Evolutionary conservation across 2,329 filamentous ascomycete species (phyloP), one percentile per base, ranked within the genome.

Genomic region (Chalaropsis thielavioides): DNA sequence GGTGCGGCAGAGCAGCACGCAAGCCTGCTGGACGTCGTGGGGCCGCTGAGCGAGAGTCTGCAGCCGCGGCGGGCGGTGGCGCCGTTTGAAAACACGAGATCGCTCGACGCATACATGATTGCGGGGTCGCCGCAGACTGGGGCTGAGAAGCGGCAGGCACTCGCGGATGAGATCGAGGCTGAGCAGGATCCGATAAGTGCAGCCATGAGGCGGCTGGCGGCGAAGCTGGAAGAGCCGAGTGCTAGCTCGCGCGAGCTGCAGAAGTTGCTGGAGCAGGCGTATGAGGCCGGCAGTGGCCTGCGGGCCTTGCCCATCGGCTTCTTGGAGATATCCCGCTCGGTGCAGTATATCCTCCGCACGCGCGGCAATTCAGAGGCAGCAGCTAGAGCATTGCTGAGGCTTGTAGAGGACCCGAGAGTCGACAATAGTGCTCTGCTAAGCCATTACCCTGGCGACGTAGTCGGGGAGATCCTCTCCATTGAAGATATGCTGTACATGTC

Each of bases 401-500:
- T 66, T 11, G 62, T 59, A 11, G 31, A 60, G n/a, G 65, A 66
- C 13, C 41, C 61, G 4, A 40, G 65, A 24, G 24, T 66, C 22
- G 58, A 66, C 31, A 56, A 64, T 2, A 40, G 11, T 13, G 17
- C 27, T 3, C 24, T 64, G 2, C 43, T 64, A 4, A 22, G 44
- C 7, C 56, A 66, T 11, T 43, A 56, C 11, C 61, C 65, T 7
- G 62, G 35, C 38, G 56, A 66, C 2, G 19, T 64, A 5, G 51
- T 66, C 43, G 2, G 15, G 3, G 40, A 63, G 19, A 43, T 66
- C 5, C 43, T 66, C 17, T 46, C 61, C 13, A 27, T 61, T 44
- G 61, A 64, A n/a, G 65, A 66, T 24, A 61, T 66, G 43, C 27
- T 64, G 5, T 64, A 64, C 44, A 61, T 66, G 56, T 59, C 61